Conservation (phyloP, 768 basidiomycete genomes). For the Crepidotus variabilis region DNA sequence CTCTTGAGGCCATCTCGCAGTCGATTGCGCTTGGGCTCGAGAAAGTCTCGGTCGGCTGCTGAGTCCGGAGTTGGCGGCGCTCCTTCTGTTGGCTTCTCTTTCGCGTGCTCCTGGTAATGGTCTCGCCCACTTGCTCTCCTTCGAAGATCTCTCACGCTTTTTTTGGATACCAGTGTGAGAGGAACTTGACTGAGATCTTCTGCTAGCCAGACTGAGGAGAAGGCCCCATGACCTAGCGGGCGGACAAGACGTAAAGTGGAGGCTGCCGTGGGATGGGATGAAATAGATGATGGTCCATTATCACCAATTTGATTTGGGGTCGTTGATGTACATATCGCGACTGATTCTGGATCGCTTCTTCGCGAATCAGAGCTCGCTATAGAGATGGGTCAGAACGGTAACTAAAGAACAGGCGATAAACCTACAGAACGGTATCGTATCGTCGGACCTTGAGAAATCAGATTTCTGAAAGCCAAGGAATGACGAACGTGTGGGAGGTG, state of each 20-base stretch:
- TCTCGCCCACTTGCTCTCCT: conserved; percentile 21
- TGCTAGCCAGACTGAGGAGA: conserved; percentile 75
- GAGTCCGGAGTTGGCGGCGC: not conserved
- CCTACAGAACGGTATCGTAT: not conserved
- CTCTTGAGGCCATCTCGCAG: not conserved
- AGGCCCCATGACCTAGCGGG: conserved; percentile 66
- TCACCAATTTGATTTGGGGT: not conserved
- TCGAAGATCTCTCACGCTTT: conserved; percentile 36
- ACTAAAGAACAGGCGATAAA: not conserved
- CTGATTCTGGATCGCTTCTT: not conserved
- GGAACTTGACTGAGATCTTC: conserved; percentile 45
- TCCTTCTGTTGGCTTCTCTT: conserved; percentile 2
- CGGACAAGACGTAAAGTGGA: conserved; percentile 47
- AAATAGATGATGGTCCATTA: not conserved
- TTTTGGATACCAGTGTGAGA: conserved; percentile 37
- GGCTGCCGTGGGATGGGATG: conserved; percentile 11
- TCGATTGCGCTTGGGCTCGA: not conserved
- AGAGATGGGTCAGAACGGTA: not conserved
- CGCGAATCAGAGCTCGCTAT: not conserved
- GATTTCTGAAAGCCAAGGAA: not conserved
- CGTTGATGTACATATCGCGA: not conserved
- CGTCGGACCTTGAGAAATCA: not conserved
- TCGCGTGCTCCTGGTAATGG: conserved; percentile 7
- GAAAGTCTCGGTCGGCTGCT: not conserved
- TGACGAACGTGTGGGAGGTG: not conserved